A percentile compares a stretch with the other conserved stretches of the same genome.
Conservation (phyloP, 768 basidiomycete genomes). For the Gyrodon lividus region DNA sequence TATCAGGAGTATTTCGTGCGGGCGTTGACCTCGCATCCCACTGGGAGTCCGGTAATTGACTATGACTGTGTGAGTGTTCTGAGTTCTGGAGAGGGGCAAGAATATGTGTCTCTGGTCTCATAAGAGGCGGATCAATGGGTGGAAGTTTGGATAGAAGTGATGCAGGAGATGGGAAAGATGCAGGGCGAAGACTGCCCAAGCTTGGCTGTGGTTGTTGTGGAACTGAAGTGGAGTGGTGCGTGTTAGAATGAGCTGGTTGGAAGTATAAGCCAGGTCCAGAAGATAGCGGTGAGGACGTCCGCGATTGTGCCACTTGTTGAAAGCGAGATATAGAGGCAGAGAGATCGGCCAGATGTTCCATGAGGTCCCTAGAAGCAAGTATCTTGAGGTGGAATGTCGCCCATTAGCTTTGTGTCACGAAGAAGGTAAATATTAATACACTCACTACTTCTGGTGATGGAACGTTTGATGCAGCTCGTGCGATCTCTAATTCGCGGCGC, state of each 20-base stretch:
- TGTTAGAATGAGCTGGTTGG: background rate
- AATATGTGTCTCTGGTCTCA: background rate
- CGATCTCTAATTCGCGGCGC: constrained; percentile 45
- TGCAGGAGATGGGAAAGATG: constrained; percentile 29
- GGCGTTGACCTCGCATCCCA: background rate
- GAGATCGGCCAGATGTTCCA: constrained; percentile 46
- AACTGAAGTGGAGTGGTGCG: background rate
- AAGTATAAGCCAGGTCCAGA: background rate
- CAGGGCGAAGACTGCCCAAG: constrained; percentile 20
- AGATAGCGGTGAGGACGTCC: constrained; percentile 21
- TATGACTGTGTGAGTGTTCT: background rate
- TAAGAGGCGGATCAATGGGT: background rate
- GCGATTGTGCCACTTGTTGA: constrained; percentile 45
- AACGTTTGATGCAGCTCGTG: constrained; percentile 38
- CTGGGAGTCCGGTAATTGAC: background rate
- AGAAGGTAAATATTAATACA: background rate
- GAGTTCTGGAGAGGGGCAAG: background rate
- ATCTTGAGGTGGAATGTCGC: constrained; percentile 33
- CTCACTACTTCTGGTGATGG: constrained; percentile 32
- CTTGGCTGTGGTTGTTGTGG: constrained; percentile 7
- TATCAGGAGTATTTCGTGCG: background rate
- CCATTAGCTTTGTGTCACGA: background rate
- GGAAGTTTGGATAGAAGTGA: background rate
- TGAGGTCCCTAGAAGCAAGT: constrained; percentile 51
- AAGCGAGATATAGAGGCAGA: constrained; percentile 53